Evolutionary conservation across 306 rosid genomes (phyloP), one percentile per base, ranked within the genome.

Genomic region (Pachyrhizus erosus): DNA sequence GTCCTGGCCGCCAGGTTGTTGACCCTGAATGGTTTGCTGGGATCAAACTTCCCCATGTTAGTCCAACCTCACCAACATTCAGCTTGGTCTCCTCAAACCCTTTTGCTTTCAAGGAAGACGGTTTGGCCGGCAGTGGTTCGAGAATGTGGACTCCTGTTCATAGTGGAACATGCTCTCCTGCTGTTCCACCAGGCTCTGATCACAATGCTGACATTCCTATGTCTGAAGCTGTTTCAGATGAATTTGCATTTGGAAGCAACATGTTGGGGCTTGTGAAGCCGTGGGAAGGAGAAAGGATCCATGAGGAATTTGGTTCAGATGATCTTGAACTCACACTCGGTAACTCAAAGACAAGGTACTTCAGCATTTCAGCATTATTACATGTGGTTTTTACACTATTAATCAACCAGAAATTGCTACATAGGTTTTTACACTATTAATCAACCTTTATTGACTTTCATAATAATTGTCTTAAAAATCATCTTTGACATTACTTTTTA

Each of bases 311-410:
- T 76, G 94, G 87, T 58, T 80, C 97, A 4, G 99, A 95, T 87
- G 99, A 95, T 79, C 94, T 95, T 55, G 99, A 91, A 84, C 99
- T 95, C 80, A 93, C 99, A 71, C 99, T 95, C 76, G 99, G 99
- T 71, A 89, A 87, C 93, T 93, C 99, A 72, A 93, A 80, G 78
- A 87, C 96, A 82, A 93, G 99, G 98, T 93, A 65, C 54, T 29
- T 39, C 13, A 24, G 26, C 42, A 9, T 73, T 29, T 39, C 13
- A 24, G 26, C 42, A 9, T 73, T 49, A 52, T 64, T 65, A 27
- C 42, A 45, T 48, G 55, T 12, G 3, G 3, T 42, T 42, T 23
- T 20, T 3, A 9, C 13, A 2, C 2, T 9, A 3, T 21, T 21
- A 55, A 20, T 14, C 10, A 2, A 55, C 3, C 5, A 52, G 12